A percentile compares a stretch with the other conserved stretches of the same genome.
phyloP scores from a whole-genome alignment of 257 asterid genomes.

The Handroanthus guayacan region DNA sequence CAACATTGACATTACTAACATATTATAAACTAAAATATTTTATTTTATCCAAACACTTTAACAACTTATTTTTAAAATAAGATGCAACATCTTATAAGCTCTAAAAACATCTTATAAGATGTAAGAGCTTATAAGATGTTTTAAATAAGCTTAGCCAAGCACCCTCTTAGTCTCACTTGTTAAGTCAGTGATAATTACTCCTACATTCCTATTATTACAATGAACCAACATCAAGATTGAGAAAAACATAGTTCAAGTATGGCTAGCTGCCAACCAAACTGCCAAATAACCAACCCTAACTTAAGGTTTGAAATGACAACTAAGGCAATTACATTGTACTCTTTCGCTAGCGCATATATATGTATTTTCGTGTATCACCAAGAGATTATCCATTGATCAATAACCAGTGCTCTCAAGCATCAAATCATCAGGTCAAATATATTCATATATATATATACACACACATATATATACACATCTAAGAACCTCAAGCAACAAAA shows the following conservation, averaged over 20 bases:
- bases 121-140: too few relatives aligned
- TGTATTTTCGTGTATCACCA: neutral
- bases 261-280: neutral
- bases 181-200: neutral
- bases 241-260: neutral
- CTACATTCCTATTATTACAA: neutral
- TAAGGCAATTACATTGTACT: neutral
- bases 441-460: neutral
- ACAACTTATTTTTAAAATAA: too few relatives aligned
- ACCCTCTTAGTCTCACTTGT: neutral
- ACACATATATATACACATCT: too few relatives aligned
- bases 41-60: too few relatives aligned
- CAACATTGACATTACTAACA: too few relatives aligned
- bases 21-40: too few relatives aligned
- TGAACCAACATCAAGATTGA: constrained; percentile 12
- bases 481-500: neutral
- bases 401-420: neutral
- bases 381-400: constrained; percentile 3
- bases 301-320: constrained; percentile 17
- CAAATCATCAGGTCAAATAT: neutral
- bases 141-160: too few relatives aligned
- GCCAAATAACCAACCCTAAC: neutral
- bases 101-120: too few relatives aligned
- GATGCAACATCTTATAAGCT: too few relatives aligned
- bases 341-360: neutral